These are phyloP conservation scores for Hypericum perforatum DNA, from an alignment of 345 rosid genomes.

Conservation along the genomic window DNA sequence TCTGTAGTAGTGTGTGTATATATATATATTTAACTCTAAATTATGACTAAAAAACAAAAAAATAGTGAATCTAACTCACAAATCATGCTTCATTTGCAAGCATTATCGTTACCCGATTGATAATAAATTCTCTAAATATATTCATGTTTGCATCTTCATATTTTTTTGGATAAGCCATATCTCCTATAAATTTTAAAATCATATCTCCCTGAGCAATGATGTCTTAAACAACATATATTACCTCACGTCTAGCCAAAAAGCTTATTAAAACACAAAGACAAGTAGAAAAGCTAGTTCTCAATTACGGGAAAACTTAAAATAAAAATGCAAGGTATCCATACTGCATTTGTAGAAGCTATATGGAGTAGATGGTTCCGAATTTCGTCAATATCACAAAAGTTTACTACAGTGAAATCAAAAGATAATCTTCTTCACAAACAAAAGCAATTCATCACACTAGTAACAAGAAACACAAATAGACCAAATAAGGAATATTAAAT, in stretches of 20 bases:
- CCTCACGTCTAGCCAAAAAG: slow-evolving; percentile 13
- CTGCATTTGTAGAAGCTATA: slow-evolving; percentile 23
- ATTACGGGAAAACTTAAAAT: slow-evolving; percentile 10
- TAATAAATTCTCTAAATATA: no score
- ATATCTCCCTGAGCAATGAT: slow-evolving; percentile 25
- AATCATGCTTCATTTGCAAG: no score
- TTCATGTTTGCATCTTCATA: no score
- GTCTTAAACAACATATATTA: slow-evolving; percentile 44
- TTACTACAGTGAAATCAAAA: slow-evolving; percentile 40
- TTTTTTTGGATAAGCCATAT: not conserved
- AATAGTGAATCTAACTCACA: no score
- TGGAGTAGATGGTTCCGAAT: slow-evolving; percentile 43
- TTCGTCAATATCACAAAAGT: slow-evolving; percentile 79
- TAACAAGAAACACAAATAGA: no score
- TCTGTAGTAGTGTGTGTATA: no score
- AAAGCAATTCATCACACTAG: no score
- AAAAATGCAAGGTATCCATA: slow-evolving; percentile 7
- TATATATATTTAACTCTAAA: no score
- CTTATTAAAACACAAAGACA: slow-evolving; percentile 12
- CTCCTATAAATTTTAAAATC: slow-evolving; percentile 16
- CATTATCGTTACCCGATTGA: slow-evolving; percentile 21
- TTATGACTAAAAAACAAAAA: no score
- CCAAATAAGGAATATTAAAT: no score
- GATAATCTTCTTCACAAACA: slow-evolving; percentile 5
- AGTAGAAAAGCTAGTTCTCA: slow-evolving; percentile 19